These are phyloP conservation scores for Tylopilus cervinicoccineus DNA, from an alignment of 768 basidiomycete genomes.

Conservation along the genomic window DNA sequence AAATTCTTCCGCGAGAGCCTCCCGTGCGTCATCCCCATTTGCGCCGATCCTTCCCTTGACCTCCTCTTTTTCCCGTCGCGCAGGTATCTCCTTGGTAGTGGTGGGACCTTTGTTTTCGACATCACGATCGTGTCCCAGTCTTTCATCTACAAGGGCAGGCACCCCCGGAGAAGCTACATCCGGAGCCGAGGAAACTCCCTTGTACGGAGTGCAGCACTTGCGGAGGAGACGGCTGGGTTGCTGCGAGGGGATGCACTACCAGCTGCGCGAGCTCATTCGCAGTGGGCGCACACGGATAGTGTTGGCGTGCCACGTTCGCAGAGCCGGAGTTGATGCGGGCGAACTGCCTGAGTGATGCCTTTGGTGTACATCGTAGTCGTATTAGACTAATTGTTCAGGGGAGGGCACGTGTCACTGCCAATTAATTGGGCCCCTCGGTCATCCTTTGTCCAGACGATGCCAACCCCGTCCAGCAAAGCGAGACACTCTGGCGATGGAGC, in stretches of 20 bases:
- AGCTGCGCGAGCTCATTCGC: constrained; percentile 24
- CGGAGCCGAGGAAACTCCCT: constrained; percentile 26
- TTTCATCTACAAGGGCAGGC: constrained; percentile 63
- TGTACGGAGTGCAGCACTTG: constrained; percentile 26
- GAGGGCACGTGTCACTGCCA: constrained; percentile 16
- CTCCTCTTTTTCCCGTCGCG: not conserved
- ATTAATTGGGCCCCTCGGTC: not conserved
- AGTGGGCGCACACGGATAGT: constrained; percentile 21
- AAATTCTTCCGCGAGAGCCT: constrained; percentile 76
- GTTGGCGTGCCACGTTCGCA: constrained; percentile 28
- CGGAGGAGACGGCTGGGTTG: constrained; percentile 50
- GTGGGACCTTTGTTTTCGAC: constrained; percentile 91
- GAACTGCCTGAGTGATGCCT: not conserved
- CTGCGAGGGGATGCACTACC: constrained; percentile 40
- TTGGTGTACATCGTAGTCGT: not conserved
- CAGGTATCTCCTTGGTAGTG: constrained; percentile 88
- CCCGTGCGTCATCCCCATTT: constrained; percentile 54
- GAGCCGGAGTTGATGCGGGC: constrained; percentile 35
- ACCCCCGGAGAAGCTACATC: constrained; percentile 29
- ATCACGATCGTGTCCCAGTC: constrained; percentile 87
- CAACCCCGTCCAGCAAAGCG: constrained; percentile 16
- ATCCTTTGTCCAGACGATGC: constrained; percentile 14
- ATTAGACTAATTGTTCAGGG: not conserved
- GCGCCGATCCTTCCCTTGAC: not conserved
- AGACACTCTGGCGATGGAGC: constrained; percentile 7